Conservation (phyloP, 2,329 filamentous ascomycete genomes). For the Teratosphaeria viscida region DNA sequence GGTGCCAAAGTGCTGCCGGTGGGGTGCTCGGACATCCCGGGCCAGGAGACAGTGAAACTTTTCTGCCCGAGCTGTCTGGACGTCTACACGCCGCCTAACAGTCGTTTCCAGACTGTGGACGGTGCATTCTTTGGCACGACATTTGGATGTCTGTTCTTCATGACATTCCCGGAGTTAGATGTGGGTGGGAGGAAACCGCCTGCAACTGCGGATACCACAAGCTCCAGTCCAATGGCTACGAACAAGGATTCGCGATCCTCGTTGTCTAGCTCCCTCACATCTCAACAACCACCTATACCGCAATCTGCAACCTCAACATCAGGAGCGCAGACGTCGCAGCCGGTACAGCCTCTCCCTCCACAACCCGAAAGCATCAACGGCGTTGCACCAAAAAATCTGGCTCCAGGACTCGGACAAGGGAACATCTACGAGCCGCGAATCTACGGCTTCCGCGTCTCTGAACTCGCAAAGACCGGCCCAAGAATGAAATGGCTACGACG, state of each 20-base stretch:
- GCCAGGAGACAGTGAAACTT: conserved; percentile 94
- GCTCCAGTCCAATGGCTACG: conserved; percentile 2
- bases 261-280: conserved; percentile 20
- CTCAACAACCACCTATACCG: conserved; percentile 17
- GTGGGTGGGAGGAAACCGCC: conserved; percentile 39
- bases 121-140: conserved; percentile 97
- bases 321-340: background rate
- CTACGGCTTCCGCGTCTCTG: conserved; percentile 91
- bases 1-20: conserved; percentile 85
- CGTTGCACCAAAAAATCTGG: conserved; percentile 75
- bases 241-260: conserved; percentile 16
- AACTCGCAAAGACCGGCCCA: conserved; percentile 78
- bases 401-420: conserved; percentile 68
- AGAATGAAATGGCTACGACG: conserved; percentile 94
- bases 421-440: conserved; percentile 92
- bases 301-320: background rate
- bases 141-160: conserved; percentile 92
- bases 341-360: conserved; percentile 22
- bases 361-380: conserved; percentile 63
- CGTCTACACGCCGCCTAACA: conserved; percentile 95
- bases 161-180: conserved; percentile 95
- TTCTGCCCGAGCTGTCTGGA: conserved; percentile 96
- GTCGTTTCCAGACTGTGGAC: conserved; percentile 91
- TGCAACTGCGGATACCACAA: background rate
- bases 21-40: conserved; percentile 85